Evolutionary conservation across 768 basidiomycete species (phyloP).

Genomic region (Vishniacozyma victoriae): DNA sequence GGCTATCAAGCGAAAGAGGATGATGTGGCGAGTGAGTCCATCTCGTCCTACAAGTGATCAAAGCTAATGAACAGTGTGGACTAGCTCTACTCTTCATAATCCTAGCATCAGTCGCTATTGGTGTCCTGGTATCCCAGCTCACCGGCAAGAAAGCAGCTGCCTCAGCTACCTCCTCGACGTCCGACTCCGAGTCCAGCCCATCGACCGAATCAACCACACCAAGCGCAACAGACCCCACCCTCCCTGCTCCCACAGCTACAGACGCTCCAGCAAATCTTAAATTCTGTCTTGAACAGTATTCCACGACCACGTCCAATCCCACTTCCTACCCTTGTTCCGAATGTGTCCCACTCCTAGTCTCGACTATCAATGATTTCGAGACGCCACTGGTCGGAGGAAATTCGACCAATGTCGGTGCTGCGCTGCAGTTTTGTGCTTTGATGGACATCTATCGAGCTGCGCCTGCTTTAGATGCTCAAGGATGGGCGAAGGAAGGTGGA

Average conservation of each 20-base stretch:
- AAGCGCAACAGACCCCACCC: not conserved
- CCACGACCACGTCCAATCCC: slow-evolving; percentile 3
- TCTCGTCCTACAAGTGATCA: no score
- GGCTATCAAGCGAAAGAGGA: no score
- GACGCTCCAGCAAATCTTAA: slow-evolving; percentile 21
- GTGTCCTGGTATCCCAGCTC: no score
- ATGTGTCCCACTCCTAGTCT: slow-evolving; percentile 39
- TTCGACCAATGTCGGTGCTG: slow-evolving; percentile 42
- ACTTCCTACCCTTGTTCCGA: slow-evolving; percentile 40
- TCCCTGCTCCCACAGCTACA: not conserved
- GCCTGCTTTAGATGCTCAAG: slow-evolving; percentile 3
- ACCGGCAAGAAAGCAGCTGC: not conserved
- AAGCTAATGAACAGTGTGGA: no score
- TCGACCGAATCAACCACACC: not conserved
- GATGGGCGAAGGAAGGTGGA: slow-evolving; percentile 30
- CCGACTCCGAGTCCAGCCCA: not conserved
- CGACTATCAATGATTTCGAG: slow-evolving; percentile 39
- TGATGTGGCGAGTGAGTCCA: no score
- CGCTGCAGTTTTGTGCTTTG: slow-evolving; percentile 46
- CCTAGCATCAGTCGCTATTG: no score
- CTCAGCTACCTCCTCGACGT: no score
- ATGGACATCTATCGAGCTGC: slow-evolving; percentile 31
- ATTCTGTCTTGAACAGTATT: slow-evolving; percentile 17
- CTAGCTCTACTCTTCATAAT: no score
- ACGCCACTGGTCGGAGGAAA: slow-evolving; percentile 24